Base-by-base conservation (phyloP, 306 rosid genomes). In the Trichosanthes truncata region DNA sequence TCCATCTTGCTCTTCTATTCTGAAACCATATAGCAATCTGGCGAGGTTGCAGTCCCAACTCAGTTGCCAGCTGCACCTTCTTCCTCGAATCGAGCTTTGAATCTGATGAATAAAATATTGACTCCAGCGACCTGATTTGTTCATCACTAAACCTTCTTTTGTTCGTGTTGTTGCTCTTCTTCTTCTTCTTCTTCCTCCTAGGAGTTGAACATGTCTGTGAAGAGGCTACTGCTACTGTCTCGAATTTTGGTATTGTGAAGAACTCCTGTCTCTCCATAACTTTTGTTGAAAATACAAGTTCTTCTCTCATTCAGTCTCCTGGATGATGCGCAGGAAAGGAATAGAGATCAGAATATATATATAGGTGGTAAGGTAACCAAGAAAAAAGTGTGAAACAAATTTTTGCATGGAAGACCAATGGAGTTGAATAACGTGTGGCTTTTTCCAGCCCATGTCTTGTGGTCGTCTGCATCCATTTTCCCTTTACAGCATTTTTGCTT, bases 21-120 rank as follows among this genome's bases (percentile, higher is more conserved):
- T 95, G 99, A 81, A 95, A 95, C 99, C 99, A 95, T 77, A 92
- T 92, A 17, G 99, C 93, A 36, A 95, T 94, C 80, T 95, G 99
- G 61, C 96, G 89, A 38, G 98, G 98, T 40, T 95, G 98, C 80
- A 95, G 74, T 21, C 97, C 97, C 49, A 95, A 90, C 83, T 95
- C 93, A 80, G 87, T 82, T 17, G 99, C 99, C 1, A 95, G 77
- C 62, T 92, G 90, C 82, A 90, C 55, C 90, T 90, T 93, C 91
- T 90, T 91, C 84, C 84, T 89, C 17, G 97, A 91, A 80, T 95
- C 97, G 0, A 95, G 88, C 93, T 90, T 91, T 2, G 99, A 85
- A 36, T 95, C 97, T 3, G 93, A 82, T 81, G 31, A 49, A 31
- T 93, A 93, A 51, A 91, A 95, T 76, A 88, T 88, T 13, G 91